Percentiles rank a stretch among this genome's conserved stretches.
These are phyloP conservation scores for Cystofilobasidium macerans DNA, from an alignment of 768 basidiomycete species.

Conservation along the genomic window DNA sequence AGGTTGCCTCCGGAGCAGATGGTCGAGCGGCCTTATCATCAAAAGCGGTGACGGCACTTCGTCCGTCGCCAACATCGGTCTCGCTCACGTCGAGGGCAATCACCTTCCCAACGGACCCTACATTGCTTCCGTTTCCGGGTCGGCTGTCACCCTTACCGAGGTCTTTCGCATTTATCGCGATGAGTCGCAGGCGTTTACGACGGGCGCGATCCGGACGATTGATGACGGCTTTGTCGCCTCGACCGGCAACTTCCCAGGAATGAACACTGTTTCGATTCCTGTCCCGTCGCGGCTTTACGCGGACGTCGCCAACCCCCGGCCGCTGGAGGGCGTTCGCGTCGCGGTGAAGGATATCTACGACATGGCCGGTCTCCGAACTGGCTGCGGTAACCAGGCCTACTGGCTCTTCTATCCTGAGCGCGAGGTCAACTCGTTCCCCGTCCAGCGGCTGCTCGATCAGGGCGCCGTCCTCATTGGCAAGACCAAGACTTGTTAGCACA, in stretches of 20 bases:
- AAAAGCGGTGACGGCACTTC: constrained; percentile 28
- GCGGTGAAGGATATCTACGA: constrained; percentile 47
- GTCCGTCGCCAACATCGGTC: constrained; percentile 21
- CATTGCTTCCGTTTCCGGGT: constrained; percentile 16
- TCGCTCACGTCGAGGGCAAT: constrained; percentile 24
- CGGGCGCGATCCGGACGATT: constrained; percentile 25
- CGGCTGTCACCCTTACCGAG: constrained; percentile 27
- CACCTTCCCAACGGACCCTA: constrained; percentile 33
- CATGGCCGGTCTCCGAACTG: constrained; percentile 39
- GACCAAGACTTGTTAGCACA: constrained; percentile 42
- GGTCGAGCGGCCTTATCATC: constrained; percentile 27
- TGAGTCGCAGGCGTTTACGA: constrained; percentile 31
- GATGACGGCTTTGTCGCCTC: constrained; percentile 27
- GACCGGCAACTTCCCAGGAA: constrained; percentile 22
- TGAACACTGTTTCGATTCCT: constrained; percentile 40
- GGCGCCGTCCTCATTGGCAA: constrained; percentile 50
- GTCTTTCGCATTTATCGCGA: constrained; percentile 32
- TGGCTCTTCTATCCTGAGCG: constrained; percentile 38
- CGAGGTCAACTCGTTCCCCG: constrained; percentile 40
- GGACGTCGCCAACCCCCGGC: constrained; percentile 31
- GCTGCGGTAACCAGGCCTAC: constrained; percentile 40
- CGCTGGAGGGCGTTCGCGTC: constrained; percentile 45
- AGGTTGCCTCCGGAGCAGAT: constrained; percentile 21
- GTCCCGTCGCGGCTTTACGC: constrained; percentile 47
- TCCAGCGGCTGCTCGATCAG: constrained; percentile 44